A percentile compares a stretch with the other conserved stretches of the same genome.
phyloP scores from a whole-genome alignment of 768 basidiomycete species.

The Hemileccinum impolitum region DNA sequence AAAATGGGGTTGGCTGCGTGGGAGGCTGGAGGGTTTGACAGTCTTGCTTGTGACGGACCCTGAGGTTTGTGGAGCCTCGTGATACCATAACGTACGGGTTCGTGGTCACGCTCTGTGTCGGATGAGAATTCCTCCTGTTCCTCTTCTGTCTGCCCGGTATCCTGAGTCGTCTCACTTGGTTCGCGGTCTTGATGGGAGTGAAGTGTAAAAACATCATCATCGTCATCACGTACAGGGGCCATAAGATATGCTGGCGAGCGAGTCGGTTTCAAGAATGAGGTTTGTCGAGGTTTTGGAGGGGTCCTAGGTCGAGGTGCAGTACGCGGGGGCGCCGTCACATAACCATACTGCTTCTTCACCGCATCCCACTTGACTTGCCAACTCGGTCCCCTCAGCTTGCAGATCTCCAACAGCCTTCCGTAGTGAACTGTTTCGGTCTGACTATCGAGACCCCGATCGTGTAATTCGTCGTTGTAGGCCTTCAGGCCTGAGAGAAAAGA shows the following conservation, averaged over 20 bases:
- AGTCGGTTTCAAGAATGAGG: slow-evolving; percentile 17
- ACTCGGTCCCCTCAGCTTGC: slow-evolving; percentile 72
- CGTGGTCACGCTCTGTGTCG: slow-evolving; percentile 24
- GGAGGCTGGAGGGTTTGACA: slow-evolving; percentile 4
- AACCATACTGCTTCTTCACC: slow-evolving; percentile 57
- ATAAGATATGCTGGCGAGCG: slow-evolving; percentile 24
- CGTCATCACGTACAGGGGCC: slow-evolving; percentile 33
- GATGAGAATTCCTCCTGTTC: slow-evolving; percentile 8
- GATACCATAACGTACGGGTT: slow-evolving; percentile 4
- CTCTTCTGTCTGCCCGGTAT: slow-evolving; percentile 15
- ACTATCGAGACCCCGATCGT: slow-evolving; percentile 71
- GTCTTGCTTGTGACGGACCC: slow-evolving; percentile 8
- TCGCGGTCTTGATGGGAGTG: slow-evolving; percentile 43
- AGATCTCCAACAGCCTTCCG: slow-evolving; percentile 77
- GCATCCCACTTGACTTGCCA: slow-evolving; percentile 82
- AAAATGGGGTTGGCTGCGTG: slow-evolving; percentile 25
- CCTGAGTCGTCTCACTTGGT: slow-evolving; percentile 14
- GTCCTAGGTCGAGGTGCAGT: slow-evolving; percentile 11
- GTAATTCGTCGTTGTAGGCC: slow-evolving; percentile 77
- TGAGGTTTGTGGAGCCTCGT: slow-evolving; percentile 9
- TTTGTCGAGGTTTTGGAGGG: slow-evolving; percentile 17
- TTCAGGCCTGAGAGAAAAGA: slow-evolving; percentile 82
- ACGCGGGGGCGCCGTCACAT: slow-evolving; percentile 25
- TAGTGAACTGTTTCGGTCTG: slow-evolving; percentile 78
- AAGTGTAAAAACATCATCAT: slow-evolving; percentile 41